Conservation (phyloP, 2,329 filamentous ascomycete species). For the Aspergillus chevalieri region DNA sequence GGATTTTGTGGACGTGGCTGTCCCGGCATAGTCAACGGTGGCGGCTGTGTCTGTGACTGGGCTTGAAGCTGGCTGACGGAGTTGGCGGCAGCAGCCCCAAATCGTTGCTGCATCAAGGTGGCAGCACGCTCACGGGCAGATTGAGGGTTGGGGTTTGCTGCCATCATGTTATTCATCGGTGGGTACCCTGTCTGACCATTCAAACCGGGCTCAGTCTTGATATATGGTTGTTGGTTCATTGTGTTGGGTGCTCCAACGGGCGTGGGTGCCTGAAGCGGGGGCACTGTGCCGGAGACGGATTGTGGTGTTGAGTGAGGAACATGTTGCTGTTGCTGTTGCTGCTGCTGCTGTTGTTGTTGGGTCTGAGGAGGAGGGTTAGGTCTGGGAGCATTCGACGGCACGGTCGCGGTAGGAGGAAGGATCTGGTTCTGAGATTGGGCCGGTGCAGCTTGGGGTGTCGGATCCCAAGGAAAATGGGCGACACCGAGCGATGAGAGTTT, state of each 20-base stretch:
- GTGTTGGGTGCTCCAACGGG: constrained; percentile 16
- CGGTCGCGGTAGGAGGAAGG: constrained; percentile 34
- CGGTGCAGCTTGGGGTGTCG: constrained; percentile 52
- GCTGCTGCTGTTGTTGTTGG: constrained; percentile 33
- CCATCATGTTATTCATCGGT: constrained; percentile 30
- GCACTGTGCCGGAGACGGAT: constrained; percentile 22
- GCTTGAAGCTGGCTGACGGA: constrained; percentile 41
- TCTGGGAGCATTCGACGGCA: constrained; percentile 41
- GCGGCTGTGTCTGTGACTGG: constrained; percentile 23
- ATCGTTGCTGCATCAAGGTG: constrained; percentile 46
- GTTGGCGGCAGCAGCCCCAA: constrained; percentile 36
- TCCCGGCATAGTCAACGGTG: constrained; percentile 29
- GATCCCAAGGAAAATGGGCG: constrained; percentile 92
- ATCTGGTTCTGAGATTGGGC: constrained; percentile 37
- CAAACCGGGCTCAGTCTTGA: constrained; percentile 50
- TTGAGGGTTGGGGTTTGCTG: constrained; percentile 36
- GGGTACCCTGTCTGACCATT: constrained; percentile 30
- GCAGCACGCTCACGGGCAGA: constrained; percentile 51
- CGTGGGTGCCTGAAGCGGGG: constrained; percentile 19
- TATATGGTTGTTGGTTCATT: constrained; percentile 30
- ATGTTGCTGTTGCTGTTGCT: constrained; percentile 34
- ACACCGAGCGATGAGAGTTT: constrained; percentile 81
- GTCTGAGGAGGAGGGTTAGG: constrained; percentile 25
- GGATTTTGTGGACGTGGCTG: constrained; percentile 26
- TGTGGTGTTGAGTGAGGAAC: constrained; percentile 31